Percentiles rank a stretch among this genome's conserved stretches.
Conservation (phyloP, 2,329 filamentous ascomycete species). For the Colletotrichum godetiae region DNA sequence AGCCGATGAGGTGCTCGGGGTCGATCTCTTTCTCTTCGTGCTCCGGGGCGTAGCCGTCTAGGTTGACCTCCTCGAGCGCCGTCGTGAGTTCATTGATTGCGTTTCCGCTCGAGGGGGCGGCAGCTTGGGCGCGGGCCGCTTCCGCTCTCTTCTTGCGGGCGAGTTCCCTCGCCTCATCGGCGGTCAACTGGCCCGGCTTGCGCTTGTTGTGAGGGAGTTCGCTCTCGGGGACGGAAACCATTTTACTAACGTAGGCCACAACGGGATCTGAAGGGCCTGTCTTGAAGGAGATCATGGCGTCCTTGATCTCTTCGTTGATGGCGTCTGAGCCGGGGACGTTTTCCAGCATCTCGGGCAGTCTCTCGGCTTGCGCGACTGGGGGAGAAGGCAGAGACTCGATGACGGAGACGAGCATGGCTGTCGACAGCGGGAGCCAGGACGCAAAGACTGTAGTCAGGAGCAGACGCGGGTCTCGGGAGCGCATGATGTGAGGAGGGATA, state of each 20-base stretch:
- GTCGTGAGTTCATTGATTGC: slow-evolving; percentile 68
- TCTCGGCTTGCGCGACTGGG: slow-evolving; percentile 78
- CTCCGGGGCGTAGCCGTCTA: slow-evolving; percentile 63
- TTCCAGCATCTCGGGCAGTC: slow-evolving; percentile 83
- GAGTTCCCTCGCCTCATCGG: slow-evolving; percentile 90
- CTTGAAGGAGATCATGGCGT: slow-evolving; percentile 88
- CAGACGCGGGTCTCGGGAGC: slow-evolving; percentile 85
- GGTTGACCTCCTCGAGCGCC: slow-evolving; percentile 69
- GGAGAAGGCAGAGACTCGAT: slow-evolving; percentile 93
- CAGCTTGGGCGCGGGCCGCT: slow-evolving; percentile 81
- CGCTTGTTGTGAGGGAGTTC: slow-evolving; percentile 90
- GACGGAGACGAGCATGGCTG: slow-evolving; percentile 91
- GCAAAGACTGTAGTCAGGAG: slow-evolving; percentile 89
- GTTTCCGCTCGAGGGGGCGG: slow-evolving; percentile 54
- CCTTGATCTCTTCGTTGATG: slow-evolving; percentile 75
- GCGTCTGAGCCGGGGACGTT: slow-evolving; percentile 80
- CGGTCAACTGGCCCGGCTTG: slow-evolving; percentile 76
- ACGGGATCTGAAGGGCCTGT: slow-evolving; percentile 77
- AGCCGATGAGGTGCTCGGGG: slow-evolving; percentile 91
- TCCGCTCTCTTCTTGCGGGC: slow-evolving; percentile 91
- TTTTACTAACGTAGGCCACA: slow-evolving; percentile 97
- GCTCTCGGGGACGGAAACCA: slow-evolving; percentile 94
- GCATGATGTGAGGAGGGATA: slow-evolving; percentile 84
- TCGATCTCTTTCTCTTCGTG: slow-evolving; percentile 72
- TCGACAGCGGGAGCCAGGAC: slow-evolving; percentile 92